Conservation (phyloP, 1,284 basidiomycete genomes). For the Leccinum angustisporum region DNA sequence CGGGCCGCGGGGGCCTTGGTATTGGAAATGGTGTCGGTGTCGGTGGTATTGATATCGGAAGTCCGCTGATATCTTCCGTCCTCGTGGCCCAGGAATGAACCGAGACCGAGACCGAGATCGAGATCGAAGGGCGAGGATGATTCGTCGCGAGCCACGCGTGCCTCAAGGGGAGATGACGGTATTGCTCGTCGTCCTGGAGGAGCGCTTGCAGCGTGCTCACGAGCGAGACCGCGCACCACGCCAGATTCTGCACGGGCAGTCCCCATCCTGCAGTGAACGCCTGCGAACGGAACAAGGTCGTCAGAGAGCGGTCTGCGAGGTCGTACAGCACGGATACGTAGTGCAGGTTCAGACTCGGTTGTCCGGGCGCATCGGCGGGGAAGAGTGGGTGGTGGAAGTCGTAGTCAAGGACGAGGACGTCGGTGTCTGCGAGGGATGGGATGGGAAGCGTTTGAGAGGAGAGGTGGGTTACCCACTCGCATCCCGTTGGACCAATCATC, state of each 20-base stretch:
- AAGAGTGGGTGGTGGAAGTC: not conserved
- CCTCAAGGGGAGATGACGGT: conserved; percentile 12
- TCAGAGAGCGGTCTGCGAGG: conserved; percentile 38
- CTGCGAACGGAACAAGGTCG: conserved; percentile 39
- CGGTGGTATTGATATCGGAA: not conserved
- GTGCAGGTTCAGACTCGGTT: conserved; percentile 13
- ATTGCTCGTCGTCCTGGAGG: conserved; percentile 30
- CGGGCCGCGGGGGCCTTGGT: no score
- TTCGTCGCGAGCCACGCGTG: conserved; percentile 52
- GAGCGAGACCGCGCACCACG: conserved; percentile 45
- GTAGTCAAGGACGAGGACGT: no score
- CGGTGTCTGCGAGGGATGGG: no score
- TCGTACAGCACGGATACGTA: conserved; percentile 42
- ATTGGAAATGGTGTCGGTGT: not conserved
- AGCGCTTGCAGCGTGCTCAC: conserved; percentile 41
- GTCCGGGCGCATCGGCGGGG: not conserved
- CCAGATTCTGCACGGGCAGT: conserved; percentile 39
- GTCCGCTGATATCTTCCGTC: not conserved
- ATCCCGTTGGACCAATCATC: no score
- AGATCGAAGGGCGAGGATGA: conserved; percentile 36
- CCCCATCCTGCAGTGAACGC: conserved; percentile 54
- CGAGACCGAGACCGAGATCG: not conserved
- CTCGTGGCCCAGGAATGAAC: not conserved
- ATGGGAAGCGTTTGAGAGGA: no score
- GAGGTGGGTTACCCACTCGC: conserved; percentile 32